Evolutionary conservation across 805 yeast species (phyloP).

Genomic region (Candida ortonii): DNA sequence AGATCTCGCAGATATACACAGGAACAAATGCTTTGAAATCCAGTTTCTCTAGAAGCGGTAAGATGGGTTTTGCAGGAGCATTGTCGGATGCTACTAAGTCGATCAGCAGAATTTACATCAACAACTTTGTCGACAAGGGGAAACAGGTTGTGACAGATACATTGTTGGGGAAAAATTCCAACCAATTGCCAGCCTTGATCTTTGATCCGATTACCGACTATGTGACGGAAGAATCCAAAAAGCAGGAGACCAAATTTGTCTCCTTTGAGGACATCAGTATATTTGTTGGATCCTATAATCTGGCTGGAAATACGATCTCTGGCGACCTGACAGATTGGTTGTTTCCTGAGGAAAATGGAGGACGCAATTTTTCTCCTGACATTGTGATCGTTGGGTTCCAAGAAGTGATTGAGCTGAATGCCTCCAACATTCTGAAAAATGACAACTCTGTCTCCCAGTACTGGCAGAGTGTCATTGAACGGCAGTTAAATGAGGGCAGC

Average conservation of each 20-base stretch:
- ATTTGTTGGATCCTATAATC: conserved; percentile 82
- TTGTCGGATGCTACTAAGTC: conserved; percentile 96
- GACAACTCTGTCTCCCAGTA: conserved; percentile 73
- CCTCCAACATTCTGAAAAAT: conserved; percentile 83
- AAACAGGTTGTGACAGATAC: conserved; percentile 89
- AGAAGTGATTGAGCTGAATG: conserved; percentile 89
- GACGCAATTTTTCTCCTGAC: conserved; percentile 57
- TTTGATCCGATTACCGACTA: conserved; percentile 88
- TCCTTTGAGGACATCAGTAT: conserved; percentile 57
- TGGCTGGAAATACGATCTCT: conserved; percentile 65
- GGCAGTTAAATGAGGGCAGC: conserved; percentile 49
- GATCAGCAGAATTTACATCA: conserved; percentile 90
- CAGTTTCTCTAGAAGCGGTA: conserved; percentile 90
- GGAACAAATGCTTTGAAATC: conserved; percentile 97
- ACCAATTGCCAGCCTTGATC: conserved; percentile 66
- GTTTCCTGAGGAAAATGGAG: conserved; percentile 64
- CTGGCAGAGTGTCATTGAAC: conserved; percentile 72
- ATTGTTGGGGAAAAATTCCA: conserved; percentile 74
- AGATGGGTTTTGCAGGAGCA: conserved; percentile 96
- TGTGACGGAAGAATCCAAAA: conserved; percentile 62
- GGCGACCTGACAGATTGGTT: conserved; percentile 75
- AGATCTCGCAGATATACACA: conserved; percentile 90
- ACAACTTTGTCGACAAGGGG: conserved; percentile 89
- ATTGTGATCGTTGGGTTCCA: conserved; percentile 88
- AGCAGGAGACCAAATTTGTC: conserved; percentile 52